Evolutionary conservation across 1,139 yeast genomes (phyloP).

Genomic region (Zhuliangozyma parablackwelliae): DNA sequence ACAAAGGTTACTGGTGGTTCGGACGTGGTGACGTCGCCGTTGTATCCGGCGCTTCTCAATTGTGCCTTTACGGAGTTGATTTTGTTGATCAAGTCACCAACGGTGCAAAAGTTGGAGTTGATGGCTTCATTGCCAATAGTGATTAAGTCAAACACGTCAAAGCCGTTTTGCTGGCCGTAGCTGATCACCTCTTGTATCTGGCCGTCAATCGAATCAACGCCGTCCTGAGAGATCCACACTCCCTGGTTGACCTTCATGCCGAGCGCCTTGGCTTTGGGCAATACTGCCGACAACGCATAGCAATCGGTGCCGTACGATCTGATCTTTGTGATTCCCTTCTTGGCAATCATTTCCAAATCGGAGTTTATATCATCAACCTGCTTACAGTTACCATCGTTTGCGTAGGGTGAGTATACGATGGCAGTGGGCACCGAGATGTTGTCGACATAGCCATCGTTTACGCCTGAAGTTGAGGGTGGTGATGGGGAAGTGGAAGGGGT

Average conservation of each 20-base stretch:
- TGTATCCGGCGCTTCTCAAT: constrained; percentile 65
- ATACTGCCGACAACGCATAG: constrained; percentile 58
- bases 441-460: constrained; percentile 7
- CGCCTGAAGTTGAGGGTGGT: constrained; percentile 1
- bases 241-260: constrained; percentile 84
- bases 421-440: constrained; percentile 43
- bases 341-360: constrained; percentile 56
- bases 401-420: constrained; percentile 79
- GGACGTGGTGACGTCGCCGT: constrained; percentile 75
- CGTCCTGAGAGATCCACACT: constrained; percentile 64
- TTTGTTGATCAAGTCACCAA: constrained; percentile 54
- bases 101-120: constrained; percentile 55
- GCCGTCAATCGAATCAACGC: constrained; percentile 64
- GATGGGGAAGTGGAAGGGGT: constrained; percentile 5
- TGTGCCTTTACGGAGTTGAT: constrained; percentile 57
- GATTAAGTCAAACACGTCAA: constrained; percentile 69
- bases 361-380: constrained; percentile 43
- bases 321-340: constrained; percentile 59
- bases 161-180: constrained; percentile 49
- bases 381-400: constrained; percentile 65
- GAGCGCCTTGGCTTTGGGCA: constrained; percentile 54
- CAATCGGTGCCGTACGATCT: constrained; percentile 89
- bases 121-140: constrained; percentile 89
- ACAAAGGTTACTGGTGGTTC: constrained; percentile 82
- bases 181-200: constrained; percentile 52